phyloP scores from a whole-genome alignment of 169 alveolate genomes.

The Cystoisospora suis region DNA sequence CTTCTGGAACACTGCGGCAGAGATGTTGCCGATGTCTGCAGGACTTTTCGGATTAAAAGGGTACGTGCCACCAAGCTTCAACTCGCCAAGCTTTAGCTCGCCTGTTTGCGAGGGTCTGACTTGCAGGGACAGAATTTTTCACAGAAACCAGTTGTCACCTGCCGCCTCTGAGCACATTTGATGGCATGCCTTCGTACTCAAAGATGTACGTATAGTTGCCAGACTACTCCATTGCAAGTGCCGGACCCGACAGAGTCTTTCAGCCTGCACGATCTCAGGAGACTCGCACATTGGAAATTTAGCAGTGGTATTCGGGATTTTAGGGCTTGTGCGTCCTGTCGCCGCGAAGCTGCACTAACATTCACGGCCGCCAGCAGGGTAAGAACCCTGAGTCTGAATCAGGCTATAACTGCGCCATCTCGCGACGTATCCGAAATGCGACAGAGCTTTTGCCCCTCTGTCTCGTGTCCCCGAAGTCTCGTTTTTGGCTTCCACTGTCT shows the following conservation, averaged over 20 bases:
- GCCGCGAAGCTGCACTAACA: neutral
- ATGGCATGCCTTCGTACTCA: neutral
- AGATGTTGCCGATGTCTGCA: neutral
- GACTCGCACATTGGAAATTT: neutral
- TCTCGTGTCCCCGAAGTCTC: neutral
- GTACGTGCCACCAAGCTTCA: neutral
- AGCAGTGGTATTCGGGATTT: neutral
- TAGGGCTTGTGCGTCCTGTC: neutral
- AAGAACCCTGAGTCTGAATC: neutral
- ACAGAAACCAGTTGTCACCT: neutral
- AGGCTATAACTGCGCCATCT: neutral
- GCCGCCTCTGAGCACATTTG: neutral
- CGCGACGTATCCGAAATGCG: neutral
- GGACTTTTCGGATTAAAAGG: conserved; percentile 18
- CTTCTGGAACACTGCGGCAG: neutral
- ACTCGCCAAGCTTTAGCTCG: neutral
- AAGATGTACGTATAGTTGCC: neutral
- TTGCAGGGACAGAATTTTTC: neutral
- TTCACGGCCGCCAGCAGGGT: neutral
- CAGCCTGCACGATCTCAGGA: too few species aligned
- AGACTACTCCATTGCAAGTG: neutral
- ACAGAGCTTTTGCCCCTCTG: neutral
- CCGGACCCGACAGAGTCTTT: neutral
- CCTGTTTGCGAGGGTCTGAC: neutral
- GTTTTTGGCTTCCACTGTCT: neutral